phyloP scores from a whole-genome alignment of 176 grass and related monocot species.

The Rhynchospora pubera region DNA sequence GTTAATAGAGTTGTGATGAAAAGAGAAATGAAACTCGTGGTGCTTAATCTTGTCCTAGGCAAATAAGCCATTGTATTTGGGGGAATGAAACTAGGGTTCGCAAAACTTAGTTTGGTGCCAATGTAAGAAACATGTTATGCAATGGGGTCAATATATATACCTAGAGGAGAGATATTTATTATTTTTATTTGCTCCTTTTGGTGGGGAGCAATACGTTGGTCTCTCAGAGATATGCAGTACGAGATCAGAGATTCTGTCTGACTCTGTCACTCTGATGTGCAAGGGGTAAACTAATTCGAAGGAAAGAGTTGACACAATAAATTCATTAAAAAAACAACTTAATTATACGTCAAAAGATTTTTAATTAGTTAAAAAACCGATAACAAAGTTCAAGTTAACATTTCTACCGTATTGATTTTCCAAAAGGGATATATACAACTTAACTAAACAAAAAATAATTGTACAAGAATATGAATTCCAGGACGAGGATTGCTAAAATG shows the following conservation, averaged over 20 bases:
- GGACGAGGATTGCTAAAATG: too few species aligned
- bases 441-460: not conserved
- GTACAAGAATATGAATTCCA: not conserved
- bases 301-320: not conserved
- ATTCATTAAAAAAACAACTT: not conserved
- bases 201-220: not conserved
- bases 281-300: not conserved
- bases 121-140: not conserved
- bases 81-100: not conserved
- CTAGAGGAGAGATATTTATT: not conserved
- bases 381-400: not conserved
- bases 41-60: not conserved
- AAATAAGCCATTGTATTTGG: not conserved
- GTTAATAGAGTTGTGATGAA: conserved; percentile 7
- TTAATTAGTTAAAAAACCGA: not conserved
- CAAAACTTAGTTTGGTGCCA: not conserved
- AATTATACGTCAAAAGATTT: not conserved
- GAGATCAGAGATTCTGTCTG: not conserved
- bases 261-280: not conserved
- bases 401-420: not conserved
- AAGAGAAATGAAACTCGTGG: not conserved
- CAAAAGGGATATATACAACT: not conserved
- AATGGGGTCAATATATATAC: not conserved
- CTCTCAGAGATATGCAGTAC: not conserved
- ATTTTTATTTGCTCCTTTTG: not conserved